Evolutionary conservation across 2,329 filamentous ascomycete species (phyloP), one percentile per base, ranked within the genome.

Genomic region (Phoma sp.): DNA sequence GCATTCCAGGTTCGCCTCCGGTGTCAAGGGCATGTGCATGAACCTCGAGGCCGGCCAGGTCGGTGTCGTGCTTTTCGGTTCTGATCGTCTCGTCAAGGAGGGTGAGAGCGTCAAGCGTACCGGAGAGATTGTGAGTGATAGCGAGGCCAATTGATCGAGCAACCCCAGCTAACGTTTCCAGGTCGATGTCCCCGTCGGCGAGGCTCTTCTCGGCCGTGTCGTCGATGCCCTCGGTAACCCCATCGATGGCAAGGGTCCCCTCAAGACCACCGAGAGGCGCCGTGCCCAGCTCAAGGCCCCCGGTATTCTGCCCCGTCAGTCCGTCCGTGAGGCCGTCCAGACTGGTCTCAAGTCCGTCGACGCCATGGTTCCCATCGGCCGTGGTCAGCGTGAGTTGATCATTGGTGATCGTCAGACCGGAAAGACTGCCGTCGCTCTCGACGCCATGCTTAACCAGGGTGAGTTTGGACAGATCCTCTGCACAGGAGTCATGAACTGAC

Each of bases 1-100:
- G 57, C 56, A 58, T 48, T 39, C 53, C 68, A 97, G 93, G 86
- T 99, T 99, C 85, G 92, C 95, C 76, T 99, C 95, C 68, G 95
- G 95, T 81, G 95, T 98, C 83, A 98, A 98, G 89, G 95, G 95
- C 81, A 99, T 99, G 95, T 98, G 93, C 91, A 98, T 99, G 93
- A 99, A 99, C 91, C 89, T 99, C 83, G 95, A 99, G 85, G 95
- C 95, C 81, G 95, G 95, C 81, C 95, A 98, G 84, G 95, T 99
- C 84, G 95, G 95, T 96, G 93, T 99, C 76, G 95, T 99, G 87
- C 87, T 99, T 77, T 99, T 99, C 87, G 95, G 95, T 89, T 98
- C 95, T 77, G 95, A 99, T 84, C 93, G 95, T 93, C 87, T 97
- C 74, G 95, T 99, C 88, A 95, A 92, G 87, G 95, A 99, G 84